These are phyloP conservation scores for Candida jianshihensis DNA, from an alignment of 805 yeast genomes.

Conservation along the genomic window DNA sequence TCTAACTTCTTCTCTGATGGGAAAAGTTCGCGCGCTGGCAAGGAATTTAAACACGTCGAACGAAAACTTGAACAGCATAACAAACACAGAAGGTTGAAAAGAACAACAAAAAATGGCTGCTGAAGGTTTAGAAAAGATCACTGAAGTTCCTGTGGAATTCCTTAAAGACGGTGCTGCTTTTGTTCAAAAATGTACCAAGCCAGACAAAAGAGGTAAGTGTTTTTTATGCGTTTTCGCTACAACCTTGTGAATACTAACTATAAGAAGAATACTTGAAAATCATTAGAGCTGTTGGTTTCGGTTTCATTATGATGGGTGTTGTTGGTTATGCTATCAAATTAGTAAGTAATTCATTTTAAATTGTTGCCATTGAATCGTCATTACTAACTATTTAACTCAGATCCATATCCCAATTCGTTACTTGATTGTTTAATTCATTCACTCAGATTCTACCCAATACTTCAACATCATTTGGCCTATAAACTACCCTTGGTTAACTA, in stretches of 20 bases:
- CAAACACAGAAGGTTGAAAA: background rate
- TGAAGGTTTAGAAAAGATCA: constrained; percentile 65
- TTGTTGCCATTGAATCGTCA: too few relatives aligned
- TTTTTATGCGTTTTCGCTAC: too few relatives aligned
- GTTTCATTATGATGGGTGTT: constrained; percentile 95
- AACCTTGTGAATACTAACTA: constrained; percentile 3
- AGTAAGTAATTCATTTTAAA: constrained; percentile 27
- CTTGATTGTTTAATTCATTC: constrained; percentile 62
- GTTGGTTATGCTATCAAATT: constrained; percentile 94
- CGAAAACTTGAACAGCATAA: background rate
- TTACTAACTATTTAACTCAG: constrained; percentile 13
- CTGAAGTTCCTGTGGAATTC: constrained; percentile 87
- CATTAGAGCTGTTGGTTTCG: constrained; percentile 93
- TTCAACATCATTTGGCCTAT: too few relatives aligned
- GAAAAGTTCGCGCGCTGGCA: too few relatives aligned
- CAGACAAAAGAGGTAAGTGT: constrained; percentile 72
- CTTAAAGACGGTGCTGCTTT: constrained; percentile 87
- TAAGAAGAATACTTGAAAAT: constrained; percentile 70
- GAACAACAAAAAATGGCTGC: constrained; percentile 27
- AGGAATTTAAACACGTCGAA: too few relatives aligned
- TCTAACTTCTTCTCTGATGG: too few relatives aligned
- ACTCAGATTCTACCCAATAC: too few relatives aligned
- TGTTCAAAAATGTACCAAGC: constrained; percentile 88
- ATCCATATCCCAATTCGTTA: constrained; percentile 95
- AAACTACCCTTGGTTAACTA: too few relatives aligned